Evolutionary conservation across 208 protist genomes (phyloP).

Genomic region (Hexamita inflata): DNA sequence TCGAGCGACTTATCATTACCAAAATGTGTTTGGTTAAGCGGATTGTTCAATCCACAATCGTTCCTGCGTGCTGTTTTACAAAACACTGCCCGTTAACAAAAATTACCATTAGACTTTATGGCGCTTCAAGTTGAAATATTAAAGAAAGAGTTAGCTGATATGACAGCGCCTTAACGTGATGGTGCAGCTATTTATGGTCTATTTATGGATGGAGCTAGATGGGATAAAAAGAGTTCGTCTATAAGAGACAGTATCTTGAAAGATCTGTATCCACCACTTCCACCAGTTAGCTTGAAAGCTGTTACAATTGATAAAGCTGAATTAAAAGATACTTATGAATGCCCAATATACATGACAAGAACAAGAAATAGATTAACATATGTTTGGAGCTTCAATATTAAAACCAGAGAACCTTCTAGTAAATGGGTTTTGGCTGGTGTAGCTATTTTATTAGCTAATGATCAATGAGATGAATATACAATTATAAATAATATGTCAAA

Average conservation of each 20-base stretch:
- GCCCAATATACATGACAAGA: conserved; percentile 87
- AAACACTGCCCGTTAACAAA: conserved; percentile 29
- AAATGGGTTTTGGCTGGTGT: conserved; percentile 90
- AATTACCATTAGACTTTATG: conserved; percentile 42
- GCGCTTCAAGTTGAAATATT: conserved; percentile 27
- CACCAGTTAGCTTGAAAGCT: conserved; percentile 56
- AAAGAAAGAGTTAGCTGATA: conserved; percentile 69
- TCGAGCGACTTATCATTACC: conserved; percentile 8
- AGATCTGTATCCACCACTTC: conserved; percentile 52
- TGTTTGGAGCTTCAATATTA: conserved; percentile 78
- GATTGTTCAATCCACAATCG: conserved; percentile 91
- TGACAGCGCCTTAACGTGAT: conserved; percentile 67
- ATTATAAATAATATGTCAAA: too few species aligned
- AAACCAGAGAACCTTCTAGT: conserved; percentile 68
- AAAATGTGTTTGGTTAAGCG: conserved; percentile 61
- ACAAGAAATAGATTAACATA: conserved; percentile 70
- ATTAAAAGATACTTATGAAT: conserved; percentile 64
- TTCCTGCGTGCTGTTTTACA: conserved; percentile 96
- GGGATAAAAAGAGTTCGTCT: conserved; percentile 64
- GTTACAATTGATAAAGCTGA: conserved; percentile 53
- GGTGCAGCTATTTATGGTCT: conserved; percentile 86
- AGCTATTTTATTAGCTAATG: conserved; percentile 61
- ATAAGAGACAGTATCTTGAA: conserved; percentile 77
- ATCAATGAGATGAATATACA: too few species aligned
- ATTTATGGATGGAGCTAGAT: conserved; percentile 83